Conservation (phyloP, 164 flowering plant species). For the Magnolia changhungtana region DNA sequence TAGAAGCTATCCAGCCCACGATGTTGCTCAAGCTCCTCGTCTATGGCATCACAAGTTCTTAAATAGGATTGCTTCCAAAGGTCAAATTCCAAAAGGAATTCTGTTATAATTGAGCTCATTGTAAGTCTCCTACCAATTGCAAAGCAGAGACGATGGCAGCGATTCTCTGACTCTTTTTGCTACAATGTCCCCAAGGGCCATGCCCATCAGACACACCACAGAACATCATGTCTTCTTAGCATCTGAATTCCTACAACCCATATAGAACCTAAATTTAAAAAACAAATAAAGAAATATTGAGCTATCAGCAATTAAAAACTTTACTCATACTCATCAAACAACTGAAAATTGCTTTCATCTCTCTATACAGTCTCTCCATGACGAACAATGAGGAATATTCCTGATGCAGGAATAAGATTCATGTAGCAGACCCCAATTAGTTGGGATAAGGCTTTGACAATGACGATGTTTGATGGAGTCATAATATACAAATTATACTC, state of each 20-base stretch:
- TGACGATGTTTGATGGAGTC: no score
- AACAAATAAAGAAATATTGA: background rate
- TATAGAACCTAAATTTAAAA: no score
- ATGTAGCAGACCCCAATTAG: no score
- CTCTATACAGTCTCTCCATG: background rate
- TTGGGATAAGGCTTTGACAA: no score
- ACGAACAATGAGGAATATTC: no score
- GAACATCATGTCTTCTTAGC: constrained; percentile 75
- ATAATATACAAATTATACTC: no score
- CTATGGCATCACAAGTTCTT: constrained; percentile 66
- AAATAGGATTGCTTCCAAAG: constrained; percentile 72
- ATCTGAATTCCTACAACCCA: no score
- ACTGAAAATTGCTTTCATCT: background rate
- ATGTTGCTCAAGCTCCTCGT: constrained; percentile 56
- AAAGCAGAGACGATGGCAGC: constrained; percentile 59
- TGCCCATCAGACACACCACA: constrained; percentile 95
- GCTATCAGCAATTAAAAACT: no score
- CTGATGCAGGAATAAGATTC: no score
- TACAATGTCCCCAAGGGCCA: constrained; percentile 91
- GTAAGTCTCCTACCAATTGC: constrained; percentile 76
- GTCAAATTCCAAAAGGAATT: constrained; percentile 38
- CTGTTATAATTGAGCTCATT: constrained; percentile 30
- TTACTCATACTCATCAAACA: background rate
- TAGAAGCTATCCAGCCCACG: constrained; percentile 53
- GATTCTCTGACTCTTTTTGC: constrained; percentile 61